These are phyloP conservation scores for Chaetoceros muelleri DNA, from an alignment of 108 stramenopile genomes.

Conservation along the genomic window DNA sequence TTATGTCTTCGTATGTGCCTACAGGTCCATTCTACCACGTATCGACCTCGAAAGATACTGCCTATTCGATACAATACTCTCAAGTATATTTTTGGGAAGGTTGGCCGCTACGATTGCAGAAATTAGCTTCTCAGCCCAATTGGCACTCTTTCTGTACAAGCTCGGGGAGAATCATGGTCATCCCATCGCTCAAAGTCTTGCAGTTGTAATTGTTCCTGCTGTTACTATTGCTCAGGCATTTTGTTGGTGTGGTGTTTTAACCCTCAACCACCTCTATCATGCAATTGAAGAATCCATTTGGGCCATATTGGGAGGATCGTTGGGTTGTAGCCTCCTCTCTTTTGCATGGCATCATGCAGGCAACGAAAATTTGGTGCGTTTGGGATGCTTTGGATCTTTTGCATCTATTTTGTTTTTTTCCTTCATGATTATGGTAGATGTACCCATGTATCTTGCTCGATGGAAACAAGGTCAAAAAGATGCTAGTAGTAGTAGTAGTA, in stretches of 20 bases:
- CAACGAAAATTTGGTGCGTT: background rate
- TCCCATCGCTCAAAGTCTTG: conserved; percentile 3
- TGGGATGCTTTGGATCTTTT: conserved; percentile 10
- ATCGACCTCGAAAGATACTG: conserved; percentile 31
- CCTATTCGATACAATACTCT: conserved; percentile 19
- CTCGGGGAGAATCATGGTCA: conserved; percentile 18
- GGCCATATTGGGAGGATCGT: conserved; percentile 12
- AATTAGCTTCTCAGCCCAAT: conserved; percentile 14
- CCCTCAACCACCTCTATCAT: conserved; percentile 24
- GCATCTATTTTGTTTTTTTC: conserved; percentile 7
- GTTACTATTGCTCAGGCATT: conserved; percentile 20
- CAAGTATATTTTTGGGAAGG: conserved; percentile 25
- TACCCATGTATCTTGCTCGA: conserved; percentile 26
- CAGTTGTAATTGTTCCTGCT: conserved; percentile 8
- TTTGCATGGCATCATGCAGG: conserved; percentile 10
- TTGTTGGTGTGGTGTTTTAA: conserved; percentile 27
- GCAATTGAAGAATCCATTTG: conserved; percentile 32
- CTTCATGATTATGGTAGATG: conserved; percentile 27
- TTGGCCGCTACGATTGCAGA: conserved; percentile 22
- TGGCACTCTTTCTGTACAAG: conserved; percentile 17
- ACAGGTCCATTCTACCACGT: conserved; percentile 24
- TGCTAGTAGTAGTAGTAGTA: background rate
- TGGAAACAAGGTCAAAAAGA: conserved; percentile 19
- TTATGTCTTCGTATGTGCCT: conserved; percentile 25
- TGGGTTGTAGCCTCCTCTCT: background rate